These are phyloP conservation scores for Copromyces sp. DNA, from an alignment of 495 filamentous ascomycete genomes.

Conservation along the genomic window DNA sequence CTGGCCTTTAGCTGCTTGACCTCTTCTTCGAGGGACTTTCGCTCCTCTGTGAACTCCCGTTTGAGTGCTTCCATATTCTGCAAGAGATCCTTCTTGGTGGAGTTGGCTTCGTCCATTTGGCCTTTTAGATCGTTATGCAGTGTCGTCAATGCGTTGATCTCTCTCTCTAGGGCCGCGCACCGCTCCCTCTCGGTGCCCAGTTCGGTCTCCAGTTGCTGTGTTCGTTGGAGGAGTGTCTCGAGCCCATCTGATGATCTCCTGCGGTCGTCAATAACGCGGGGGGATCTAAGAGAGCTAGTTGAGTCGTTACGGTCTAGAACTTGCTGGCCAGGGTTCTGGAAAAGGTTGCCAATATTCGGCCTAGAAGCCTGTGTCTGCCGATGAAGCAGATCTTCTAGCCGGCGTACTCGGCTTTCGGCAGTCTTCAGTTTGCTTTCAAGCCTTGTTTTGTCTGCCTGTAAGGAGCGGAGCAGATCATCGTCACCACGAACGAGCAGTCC, in stretches of 20 bases:
- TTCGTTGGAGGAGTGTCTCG: slow-evolving; percentile 40
- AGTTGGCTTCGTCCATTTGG: slow-evolving; percentile 70
- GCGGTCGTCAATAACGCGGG: slow-evolving; percentile 25
- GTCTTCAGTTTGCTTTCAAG: slow-evolving; percentile 73
- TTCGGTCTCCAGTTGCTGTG: slow-evolving; percentile 75
- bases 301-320: slow-evolving; percentile 31
- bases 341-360: slow-evolving; percentile 58
- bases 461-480: slow-evolving; percentile 56
- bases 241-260: slow-evolving; percentile 26
- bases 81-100: slow-evolving; percentile 88
- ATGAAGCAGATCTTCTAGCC: slow-evolving; percentile 88
- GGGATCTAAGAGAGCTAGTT: slow-evolving; percentile 30
- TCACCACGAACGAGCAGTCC: slow-evolving; percentile 74
- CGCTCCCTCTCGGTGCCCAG: slow-evolving; percentile 48
- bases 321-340: slow-evolving; percentile 36
- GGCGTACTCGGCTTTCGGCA: slow-evolving; percentile 82
- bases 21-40: slow-evolving; percentile 69
- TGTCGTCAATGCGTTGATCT: slow-evolving; percentile 45
- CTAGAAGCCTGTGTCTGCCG: slow-evolving; percentile 65
- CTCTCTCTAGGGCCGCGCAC: slow-evolving; percentile 46
- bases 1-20: slow-evolving; percentile 61
- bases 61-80: slow-evolving; percentile 89
- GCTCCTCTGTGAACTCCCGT: slow-evolving; percentile 76
- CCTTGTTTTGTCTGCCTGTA: slow-evolving; percentile 71
- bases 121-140: slow-evolving; percentile 56